phyloP scores from a whole-genome alignment of 2,329 filamentous ascomycete species.

The Ploettnerulaceae sp. region DNA sequence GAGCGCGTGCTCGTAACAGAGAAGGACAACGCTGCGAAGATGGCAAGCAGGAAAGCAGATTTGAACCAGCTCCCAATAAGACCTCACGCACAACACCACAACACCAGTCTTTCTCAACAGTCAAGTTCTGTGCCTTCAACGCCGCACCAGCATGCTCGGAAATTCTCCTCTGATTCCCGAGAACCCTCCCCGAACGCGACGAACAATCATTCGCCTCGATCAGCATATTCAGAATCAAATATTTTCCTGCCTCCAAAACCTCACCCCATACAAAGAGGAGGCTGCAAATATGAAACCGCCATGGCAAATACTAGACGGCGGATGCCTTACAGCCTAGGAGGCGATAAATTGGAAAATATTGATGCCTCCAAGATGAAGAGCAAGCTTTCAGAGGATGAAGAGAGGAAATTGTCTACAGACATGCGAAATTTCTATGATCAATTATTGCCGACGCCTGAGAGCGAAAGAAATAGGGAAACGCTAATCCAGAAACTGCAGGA shows the following conservation, averaged over 20 bases:
- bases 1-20: conserved; percentile 57
- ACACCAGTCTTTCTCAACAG: conserved; percentile 52
- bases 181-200: conserved; percentile 75
- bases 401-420: conserved; percentile 69
- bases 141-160: conserved; percentile 80
- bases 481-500: conserved; percentile 85
- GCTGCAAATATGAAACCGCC: conserved; percentile 86
- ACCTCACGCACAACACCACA: conserved; percentile 41
- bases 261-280: conserved; percentile 52
- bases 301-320: conserved; percentile 75
- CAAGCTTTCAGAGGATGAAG: conserved; percentile 66
- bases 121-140: conserved; percentile 92
- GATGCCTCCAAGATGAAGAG: conserved; percentile 69
- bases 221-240: conserved; percentile 84
- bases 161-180: conserved; percentile 74
- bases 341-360: conserved; percentile 67
- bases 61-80: conserved; percentile 29
- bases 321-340: conserved; percentile 89
- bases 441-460: conserved; percentile 76
- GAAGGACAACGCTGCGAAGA: conserved; percentile 43
- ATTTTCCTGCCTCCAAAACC: conserved; percentile 64
- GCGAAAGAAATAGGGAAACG: conserved; percentile 67
- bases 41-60: conserved; percentile 33
- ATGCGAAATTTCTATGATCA: conserved; percentile 81
- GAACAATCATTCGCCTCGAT: conserved; percentile 80